Conservation (phyloP, 2,329 filamentous ascomycete species). For the Neonectria sp. region DNA sequence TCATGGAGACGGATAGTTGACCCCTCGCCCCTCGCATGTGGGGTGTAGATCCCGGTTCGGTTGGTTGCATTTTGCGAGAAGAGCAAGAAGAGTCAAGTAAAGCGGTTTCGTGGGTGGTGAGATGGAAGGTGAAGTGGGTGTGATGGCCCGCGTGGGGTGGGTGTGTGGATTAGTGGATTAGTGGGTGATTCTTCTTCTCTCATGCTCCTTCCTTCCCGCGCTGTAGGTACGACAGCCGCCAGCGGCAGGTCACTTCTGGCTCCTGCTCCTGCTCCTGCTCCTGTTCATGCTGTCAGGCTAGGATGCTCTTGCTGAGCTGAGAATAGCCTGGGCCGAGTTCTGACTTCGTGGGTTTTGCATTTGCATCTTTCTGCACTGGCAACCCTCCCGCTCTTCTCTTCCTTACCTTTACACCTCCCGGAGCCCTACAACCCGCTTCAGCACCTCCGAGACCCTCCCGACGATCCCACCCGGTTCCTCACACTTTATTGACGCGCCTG, state of each 20-base stretch:
- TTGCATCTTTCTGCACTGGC: not conserved
- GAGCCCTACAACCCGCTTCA: not conserved
- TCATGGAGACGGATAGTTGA: constrained; percentile 21
- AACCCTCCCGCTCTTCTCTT: not conserved
- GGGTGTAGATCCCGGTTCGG: constrained; percentile 17
- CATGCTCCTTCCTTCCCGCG: constrained; percentile 17
- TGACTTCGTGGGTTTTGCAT: constrained; percentile 8
- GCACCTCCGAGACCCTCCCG: not conserved
- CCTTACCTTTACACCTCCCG: not conserved
- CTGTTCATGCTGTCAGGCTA: not conserved
- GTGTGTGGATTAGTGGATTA: constrained; percentile 21
- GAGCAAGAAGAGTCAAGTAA: constrained; percentile 2
- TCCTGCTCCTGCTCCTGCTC: constrained; percentile 6
- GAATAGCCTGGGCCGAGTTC: constrained; percentile 17
- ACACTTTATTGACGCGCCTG: constrained; percentile 6
- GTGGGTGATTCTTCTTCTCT: constrained; percentile 7
- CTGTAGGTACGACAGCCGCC: constrained; percentile 7
- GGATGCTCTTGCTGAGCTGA: constrained; percentile 21
- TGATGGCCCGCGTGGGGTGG: constrained; percentile 14
- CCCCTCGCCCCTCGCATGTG: constrained; percentile 24
- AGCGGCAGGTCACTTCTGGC: constrained; percentile 11
- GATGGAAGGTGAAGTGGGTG: constrained; percentile 4
- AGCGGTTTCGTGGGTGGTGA: constrained; percentile 1
- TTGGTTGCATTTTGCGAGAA: constrained; percentile 14
- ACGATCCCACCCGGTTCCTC: not conserved